A percentile compares a stretch with the other conserved stretches of the same genome.
These are phyloP conservation scores for Aspergillus homomorphus DNA, from an alignment of 495 filamentous ascomycete species.

Conservation along the genomic window DNA sequence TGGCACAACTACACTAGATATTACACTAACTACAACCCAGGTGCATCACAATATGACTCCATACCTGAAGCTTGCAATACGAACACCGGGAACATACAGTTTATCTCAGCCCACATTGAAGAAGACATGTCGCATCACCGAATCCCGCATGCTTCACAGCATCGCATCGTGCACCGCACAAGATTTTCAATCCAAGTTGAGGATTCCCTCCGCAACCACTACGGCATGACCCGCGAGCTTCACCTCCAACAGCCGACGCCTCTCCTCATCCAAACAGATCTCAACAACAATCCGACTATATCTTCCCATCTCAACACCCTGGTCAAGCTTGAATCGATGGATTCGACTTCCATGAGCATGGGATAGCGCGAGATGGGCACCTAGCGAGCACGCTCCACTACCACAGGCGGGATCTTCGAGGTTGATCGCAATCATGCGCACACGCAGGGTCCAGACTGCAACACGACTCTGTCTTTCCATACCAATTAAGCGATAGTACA, in stretches of 20 bases:
- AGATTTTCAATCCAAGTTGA: background rate
- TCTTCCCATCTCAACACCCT: constrained; percentile 72
- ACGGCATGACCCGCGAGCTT: constrained; percentile 51
- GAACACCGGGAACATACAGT: too few species aligned
- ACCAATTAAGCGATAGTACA: constrained; percentile 54
- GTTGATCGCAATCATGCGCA: constrained; percentile 54
- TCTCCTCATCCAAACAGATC: constrained; percentile 29
- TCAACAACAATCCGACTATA: constrained; percentile 51
- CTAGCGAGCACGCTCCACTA: constrained; percentile 56
- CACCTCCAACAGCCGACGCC: constrained; percentile 42
- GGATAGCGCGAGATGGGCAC: constrained; percentile 51
- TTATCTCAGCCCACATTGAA: too few species aligned
- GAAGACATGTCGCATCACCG: too few species aligned
- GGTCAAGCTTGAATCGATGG: constrained; percentile 51
- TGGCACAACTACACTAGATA: too few species aligned
- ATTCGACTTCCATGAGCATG: constrained; percentile 24
- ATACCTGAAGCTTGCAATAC: too few species aligned
- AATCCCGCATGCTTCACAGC: too few species aligned
- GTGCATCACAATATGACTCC: too few species aligned
- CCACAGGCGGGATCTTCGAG: constrained; percentile 71
- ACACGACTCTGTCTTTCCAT: constrained; percentile 19
- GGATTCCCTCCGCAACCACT: constrained; percentile 48
- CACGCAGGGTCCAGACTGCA: constrained; percentile 25
- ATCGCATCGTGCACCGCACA: too few species aligned
- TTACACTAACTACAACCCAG: too few species aligned